Conservation (phyloP, 2,329 filamentous ascomycete genomes). For the Neopestalotiopsis clavispora region DNA sequence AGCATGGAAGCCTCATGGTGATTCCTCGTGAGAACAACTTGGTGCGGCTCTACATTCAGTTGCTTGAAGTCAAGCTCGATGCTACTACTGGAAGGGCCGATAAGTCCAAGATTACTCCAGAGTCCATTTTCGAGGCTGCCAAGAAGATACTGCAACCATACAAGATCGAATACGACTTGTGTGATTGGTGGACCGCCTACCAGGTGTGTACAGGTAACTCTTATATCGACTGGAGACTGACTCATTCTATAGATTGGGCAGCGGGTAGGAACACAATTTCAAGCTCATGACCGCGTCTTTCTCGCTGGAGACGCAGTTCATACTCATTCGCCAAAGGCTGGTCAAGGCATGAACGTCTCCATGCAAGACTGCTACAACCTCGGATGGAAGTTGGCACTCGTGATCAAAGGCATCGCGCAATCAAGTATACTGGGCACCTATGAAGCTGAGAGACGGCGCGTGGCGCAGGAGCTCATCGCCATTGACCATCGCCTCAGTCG, state of each 20-base stretch:
- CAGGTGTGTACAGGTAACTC: conserved; percentile 46
- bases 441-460: conserved; percentile 55
- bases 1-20: conserved; percentile 59
- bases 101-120: conserved; percentile 60
- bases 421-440: conserved; percentile 54
- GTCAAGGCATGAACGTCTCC: conserved; percentile 71
- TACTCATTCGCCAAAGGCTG: conserved; percentile 63
- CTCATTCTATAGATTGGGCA: conserved; percentile 62
- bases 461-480: conserved; percentile 70
- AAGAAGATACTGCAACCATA: conserved; percentile 66
- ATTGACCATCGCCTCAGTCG: conserved; percentile 64
- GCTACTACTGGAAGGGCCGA: conserved; percentile 42
- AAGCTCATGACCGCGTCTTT: conserved; percentile 64
- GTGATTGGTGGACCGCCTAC: conserved; percentile 72
- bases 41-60: conserved; percentile 62
- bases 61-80: conserved; percentile 41
- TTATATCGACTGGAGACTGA: background rate
- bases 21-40: conserved; percentile 65
- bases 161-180: conserved; percentile 64
- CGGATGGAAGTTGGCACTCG: conserved; percentile 49
- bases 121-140: conserved; percentile 61
- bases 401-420: conserved; percentile 48
- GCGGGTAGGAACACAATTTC: conserved; percentile 62
- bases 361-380: conserved; percentile 19
- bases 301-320: conserved; percentile 71